Base-by-base conservation (phyloP, 163 green algal species). In the Scenedesmus sp. region DNA sequence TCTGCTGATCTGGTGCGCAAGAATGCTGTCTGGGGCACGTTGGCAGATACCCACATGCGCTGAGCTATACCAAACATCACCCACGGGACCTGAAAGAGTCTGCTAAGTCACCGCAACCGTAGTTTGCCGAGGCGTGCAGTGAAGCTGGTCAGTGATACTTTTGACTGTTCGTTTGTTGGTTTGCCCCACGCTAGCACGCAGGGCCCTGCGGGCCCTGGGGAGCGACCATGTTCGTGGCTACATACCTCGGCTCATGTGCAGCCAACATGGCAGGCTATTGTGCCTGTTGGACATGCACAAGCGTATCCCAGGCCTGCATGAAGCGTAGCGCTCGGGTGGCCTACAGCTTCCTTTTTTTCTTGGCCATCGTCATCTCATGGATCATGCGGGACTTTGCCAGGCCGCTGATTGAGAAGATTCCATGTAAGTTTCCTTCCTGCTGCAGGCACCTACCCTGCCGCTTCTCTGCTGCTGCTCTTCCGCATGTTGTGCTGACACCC, bases 331-430 rank as follows among this genome's bases (percentile, higher is more conserved):
- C 97, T 0, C 92, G 97, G 6, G 90, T 97, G 30, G 97, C 96
- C 0, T 99, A 99, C 87, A 97, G 93, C 56, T 90, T 97, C 9
- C 93, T 99, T 12, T 99, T 99, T 92, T 96, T 97, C n/a, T 87
- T 99, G 16, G 96, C 95, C 3, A 98, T 99, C 93, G 53, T 99
- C 1, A 70, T 96, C 4, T 94, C 98, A 0, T 99, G 98, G 98
- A 49, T 97, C 3, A 93, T 99, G 76, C 94, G 98, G 15, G 98
- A 99, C 95, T 99, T 98, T 90, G 97, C 96, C 2, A 95, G 98
- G 73, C 96, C 96, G 0, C 81, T 99, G 22, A 93, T 99, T 9
- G 94, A 98, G 92, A 97, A 98, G 86, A 97, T 99, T 49, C 98
- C 98, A 76, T 99, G 97, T 98, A 85, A 93, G 94, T 33, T 6